A percentile compares a stretch with the other conserved stretches of the same genome.
These are phyloP conservation scores for Acacia concinna DNA, from an alignment of 331 rosid genomes.

Conservation along the genomic window DNA sequence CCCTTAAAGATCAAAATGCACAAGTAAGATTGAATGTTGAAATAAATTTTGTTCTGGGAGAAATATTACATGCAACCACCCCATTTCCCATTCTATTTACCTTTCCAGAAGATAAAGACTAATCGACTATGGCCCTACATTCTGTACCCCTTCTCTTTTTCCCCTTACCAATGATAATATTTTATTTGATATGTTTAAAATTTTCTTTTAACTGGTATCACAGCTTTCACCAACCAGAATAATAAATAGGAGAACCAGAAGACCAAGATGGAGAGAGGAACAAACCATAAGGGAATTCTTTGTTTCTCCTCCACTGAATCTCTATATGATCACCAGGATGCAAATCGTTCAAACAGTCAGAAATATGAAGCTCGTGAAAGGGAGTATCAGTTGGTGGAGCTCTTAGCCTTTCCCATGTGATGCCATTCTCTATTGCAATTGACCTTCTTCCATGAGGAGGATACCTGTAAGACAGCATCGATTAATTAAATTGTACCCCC, in stretches of 20 bases:
- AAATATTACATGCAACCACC: slow-evolving; percentile 11
- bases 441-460: slow-evolving; percentile 95
- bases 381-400: slow-evolving; percentile 74
- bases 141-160: background rate
- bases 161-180: background rate
- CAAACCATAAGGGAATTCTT: slow-evolving; percentile 95
- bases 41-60: background rate
- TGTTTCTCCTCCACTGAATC: slow-evolving; percentile 97
- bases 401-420: slow-evolving; percentile 89
- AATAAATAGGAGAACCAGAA: slow-evolving; percentile 9
- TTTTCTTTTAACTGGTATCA: background rate
- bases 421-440: slow-evolving; percentile 57
- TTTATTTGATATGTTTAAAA: background rate
- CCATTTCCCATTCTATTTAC: background rate
- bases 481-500: slow-evolving; percentile 31
- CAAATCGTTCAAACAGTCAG: slow-evolving; percentile 69
- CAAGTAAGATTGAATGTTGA: slow-evolving; percentile 26
- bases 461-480: slow-evolving; percentile 52
- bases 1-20: slow-evolving; percentile 17
- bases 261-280: slow-evolving; percentile 32
- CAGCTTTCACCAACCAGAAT: background rate
- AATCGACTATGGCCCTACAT: slow-evolving; percentile 22
- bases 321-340: slow-evolving; percentile 82
- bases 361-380: slow-evolving; percentile 76
- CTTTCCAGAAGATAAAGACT: slow-evolving; percentile 6